phyloP scores from a whole-genome alignment of 192 early-diverging fungal genomes.

The Backusella macrospora region DNA sequence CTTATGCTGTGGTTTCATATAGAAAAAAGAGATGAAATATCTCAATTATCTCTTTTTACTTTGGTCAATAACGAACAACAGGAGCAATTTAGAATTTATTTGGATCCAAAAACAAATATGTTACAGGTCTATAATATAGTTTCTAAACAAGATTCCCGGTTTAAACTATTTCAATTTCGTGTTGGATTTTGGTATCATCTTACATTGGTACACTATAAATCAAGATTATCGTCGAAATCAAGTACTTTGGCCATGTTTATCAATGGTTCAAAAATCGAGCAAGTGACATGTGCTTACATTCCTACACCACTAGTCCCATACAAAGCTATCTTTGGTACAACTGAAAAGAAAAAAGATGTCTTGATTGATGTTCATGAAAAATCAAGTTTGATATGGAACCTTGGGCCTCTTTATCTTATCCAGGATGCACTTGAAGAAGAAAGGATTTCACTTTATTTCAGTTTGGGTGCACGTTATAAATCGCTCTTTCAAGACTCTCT shows the following conservation, averaged over 20 bases:
- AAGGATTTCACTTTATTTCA: conserved; percentile 57
- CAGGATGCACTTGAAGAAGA: conserved; percentile 64
- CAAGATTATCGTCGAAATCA: conserved; percentile 46
- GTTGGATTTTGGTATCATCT: conserved; percentile 69
- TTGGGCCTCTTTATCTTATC: conserved; percentile 69
- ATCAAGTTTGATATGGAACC: conserved; percentile 52
- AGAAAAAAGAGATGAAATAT: conserved; percentile 53
- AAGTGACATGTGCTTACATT: conserved; percentile 59
- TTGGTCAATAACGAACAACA: conserved; percentile 49
- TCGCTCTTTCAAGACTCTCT: conserved; percentile 66
- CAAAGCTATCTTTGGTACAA: background rate
- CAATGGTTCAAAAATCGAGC: conserved; percentile 60
- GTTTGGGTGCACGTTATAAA: conserved; percentile 66
- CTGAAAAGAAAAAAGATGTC: background rate
- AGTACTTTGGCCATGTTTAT: conserved; percentile 63
- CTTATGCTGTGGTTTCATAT: conserved; percentile 63
- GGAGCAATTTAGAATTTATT: conserved; percentile 40
- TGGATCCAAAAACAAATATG: conserved; percentile 49
- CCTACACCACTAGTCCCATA: conserved; percentile 27
- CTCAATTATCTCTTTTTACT: conserved; percentile 47
- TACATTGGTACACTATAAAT: conserved; percentile 62
- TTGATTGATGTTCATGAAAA: conserved; percentile 16
- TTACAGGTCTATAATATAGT: conserved; percentile 42
- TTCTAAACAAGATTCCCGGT: conserved; percentile 48
- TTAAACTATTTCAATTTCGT: conserved; percentile 58